Evolutionary conservation across 192 early-diverging fungal genomes (phyloP).

Genomic region (Gigaspora rosea): DNA sequence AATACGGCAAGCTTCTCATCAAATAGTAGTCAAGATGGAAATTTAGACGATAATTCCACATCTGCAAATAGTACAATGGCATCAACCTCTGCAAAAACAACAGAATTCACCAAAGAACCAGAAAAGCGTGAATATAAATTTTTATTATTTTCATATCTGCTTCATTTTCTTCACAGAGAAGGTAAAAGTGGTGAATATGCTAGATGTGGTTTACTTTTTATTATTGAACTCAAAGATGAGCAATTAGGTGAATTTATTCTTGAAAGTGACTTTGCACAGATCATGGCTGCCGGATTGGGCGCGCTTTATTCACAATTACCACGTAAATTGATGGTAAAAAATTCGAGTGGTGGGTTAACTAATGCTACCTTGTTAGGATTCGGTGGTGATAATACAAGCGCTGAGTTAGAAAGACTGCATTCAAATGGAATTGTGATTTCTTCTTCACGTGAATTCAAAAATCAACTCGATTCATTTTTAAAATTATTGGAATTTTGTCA

Average conservation of each 20-base stretch:
- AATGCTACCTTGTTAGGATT: constrained; percentile 42
- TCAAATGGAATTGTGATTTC: constrained; percentile 55
- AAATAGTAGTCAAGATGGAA: constrained; percentile 27
- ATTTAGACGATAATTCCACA: constrained; percentile 16
- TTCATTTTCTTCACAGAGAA: constrained; percentile 88
- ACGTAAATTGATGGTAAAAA: constrained; percentile 64
- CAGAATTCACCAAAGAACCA: constrained; percentile 46
- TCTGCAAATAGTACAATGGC: constrained; percentile 24
- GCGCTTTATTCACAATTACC: constrained; percentile 91
- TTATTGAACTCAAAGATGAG: constrained; percentile 77
- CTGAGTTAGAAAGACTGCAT: constrained; percentile 40
- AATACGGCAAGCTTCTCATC: constrained; percentile 22
- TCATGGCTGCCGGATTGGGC: constrained; percentile 82
- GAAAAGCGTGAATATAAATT: constrained; percentile 72
- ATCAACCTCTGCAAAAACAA: constrained; percentile 46
- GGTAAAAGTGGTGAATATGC: constrained; percentile 85
- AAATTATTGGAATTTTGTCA: constrained; percentile 74
- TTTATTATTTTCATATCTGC: constrained; percentile 84
- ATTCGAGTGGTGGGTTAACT: constrained; percentile 44
- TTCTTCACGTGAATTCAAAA: constrained; percentile 61
- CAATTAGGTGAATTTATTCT: constrained; percentile 83
- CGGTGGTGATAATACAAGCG: constrained; percentile 30
- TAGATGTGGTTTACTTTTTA: constrained; percentile 78
- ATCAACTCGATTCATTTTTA: constrained; percentile 67
- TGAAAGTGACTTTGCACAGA: constrained; percentile 79